Evolutionary conservation across 106 monocot species (phyloP), one percentile per base, ranked within the genome.

Genomic region (Phalaenopsis equestris): DNA sequence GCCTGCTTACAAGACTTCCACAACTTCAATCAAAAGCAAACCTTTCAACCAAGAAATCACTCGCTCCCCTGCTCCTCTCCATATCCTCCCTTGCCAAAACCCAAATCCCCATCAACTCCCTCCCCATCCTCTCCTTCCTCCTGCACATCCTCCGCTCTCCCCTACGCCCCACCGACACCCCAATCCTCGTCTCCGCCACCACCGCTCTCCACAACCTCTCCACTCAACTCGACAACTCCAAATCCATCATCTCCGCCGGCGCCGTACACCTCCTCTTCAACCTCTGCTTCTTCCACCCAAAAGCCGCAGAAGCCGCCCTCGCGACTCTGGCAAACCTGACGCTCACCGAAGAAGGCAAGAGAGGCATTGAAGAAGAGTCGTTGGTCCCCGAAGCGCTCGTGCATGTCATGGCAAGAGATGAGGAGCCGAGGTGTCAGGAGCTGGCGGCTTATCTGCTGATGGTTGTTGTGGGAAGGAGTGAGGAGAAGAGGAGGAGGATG

Each of bases 151-250:
- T 90, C 67, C 75, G n/a, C 77, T 17, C 85, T 14, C 24, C 39
- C 67, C 7, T 82, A 3, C 38, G 61, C 12, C 76, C 76, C 37
- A 38, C 67, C 56, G 5, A 45, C 24, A 73, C 58, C 17, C 74
- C 77, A 14, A 41, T 56, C 24, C 88, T 81, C 73, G n/a, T 81
- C 37, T 41, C 84, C 38, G 82, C 79, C 85, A 30, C 92, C 1
- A 75, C 85, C 42, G 76, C 89, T 19, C 76, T 95, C 5, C 78
- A 80, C 81, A 90, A 90, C 83, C 87, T 95, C 65, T 95, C 95
- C 14, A 55, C 83, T 57, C 84, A 90, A 74, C 84, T 95, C 39
- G 82, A 86, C 17, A 90, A 86, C 86, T 42, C 80, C 56, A 88
- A 75, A 55, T 70, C 46, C 18, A 84, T 95, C 7, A 81, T 86